A percentile compares a stretch with the other conserved stretches of the same genome.
Evolutionary conservation across 352 stramenopile genomes (phyloP).

Genomic region (Phytophthora citricola): DNA sequence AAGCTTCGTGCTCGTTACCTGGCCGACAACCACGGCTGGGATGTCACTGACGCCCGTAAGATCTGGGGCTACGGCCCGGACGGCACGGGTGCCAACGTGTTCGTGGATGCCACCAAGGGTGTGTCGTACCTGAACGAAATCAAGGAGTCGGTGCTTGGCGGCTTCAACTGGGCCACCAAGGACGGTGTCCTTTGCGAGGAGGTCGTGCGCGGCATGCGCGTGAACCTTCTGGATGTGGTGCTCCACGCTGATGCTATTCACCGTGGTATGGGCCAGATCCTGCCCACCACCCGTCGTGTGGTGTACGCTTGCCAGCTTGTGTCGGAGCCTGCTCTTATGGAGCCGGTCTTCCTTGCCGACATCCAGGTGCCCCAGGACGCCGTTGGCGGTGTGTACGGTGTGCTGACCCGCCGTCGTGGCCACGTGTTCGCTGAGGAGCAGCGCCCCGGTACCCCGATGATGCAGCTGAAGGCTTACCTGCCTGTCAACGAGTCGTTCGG

Average conservation of each 20-base stretch:
- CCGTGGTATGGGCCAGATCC: constrained; percentile 99
- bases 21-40: constrained; percentile 97
- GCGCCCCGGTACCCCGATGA: constrained; percentile 97
- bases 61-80: constrained; percentile 99
- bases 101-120: constrained; percentile 99
- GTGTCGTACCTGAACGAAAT: constrained; percentile 99
- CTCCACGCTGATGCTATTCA: constrained; percentile 99
- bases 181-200: constrained; percentile 99
- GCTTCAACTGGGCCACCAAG: constrained; percentile 99
- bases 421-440: constrained; percentile 99
- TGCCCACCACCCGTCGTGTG: constrained; percentile 98
- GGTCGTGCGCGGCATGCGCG: constrained; percentile 95
- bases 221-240: constrained; percentile 99
- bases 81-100: constrained; percentile 98
- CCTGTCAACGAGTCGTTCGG: constrained; percentile 99
- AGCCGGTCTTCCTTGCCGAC: constrained; percentile 99
- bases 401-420: constrained; percentile 98
- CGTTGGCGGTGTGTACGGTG: constrained; percentile 99
- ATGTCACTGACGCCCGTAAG: constrained; percentile 98
- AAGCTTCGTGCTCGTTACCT: constrained; percentile 98
- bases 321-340: constrained; percentile 95
- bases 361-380: constrained; percentile 99
- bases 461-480: constrained; percentile 99
- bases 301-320: constrained; percentile 98
- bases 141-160: constrained; percentile 98